Percentiles rank a stretch among this genome's conserved stretches.
phyloP scores from a whole-genome alignment of 2,329 filamentous ascomycete species.

The Xylaria hypoxylon region DNA sequence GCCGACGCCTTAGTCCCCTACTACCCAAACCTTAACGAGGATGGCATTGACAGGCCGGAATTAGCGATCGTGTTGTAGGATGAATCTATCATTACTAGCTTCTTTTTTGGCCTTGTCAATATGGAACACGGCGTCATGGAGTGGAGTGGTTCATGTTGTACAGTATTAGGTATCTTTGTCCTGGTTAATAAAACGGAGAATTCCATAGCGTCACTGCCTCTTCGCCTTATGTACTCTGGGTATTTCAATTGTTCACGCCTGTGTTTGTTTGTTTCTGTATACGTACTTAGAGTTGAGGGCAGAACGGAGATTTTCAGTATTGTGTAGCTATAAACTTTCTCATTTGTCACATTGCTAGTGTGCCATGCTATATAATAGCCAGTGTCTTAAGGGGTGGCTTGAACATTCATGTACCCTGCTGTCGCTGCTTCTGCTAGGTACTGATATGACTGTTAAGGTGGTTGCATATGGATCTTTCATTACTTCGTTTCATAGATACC shows the following conservation, averaged over 20 bases:
- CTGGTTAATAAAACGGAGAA: slow-evolving; percentile 24
- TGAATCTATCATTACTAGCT: slow-evolving; percentile 11
- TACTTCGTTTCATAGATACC: background rate
- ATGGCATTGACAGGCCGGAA: slow-evolving; percentile 82
- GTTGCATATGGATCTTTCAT: background rate
- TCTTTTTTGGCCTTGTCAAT: slow-evolving; percentile 12
- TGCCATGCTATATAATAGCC: background rate
- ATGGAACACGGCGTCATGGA: slow-evolving; percentile 31
- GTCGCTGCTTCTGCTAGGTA: background rate
- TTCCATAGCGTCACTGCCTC: background rate
- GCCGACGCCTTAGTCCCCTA: slow-evolving; percentile 97
- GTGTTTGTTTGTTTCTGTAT: background rate
- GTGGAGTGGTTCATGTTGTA: slow-evolving; percentile 28
- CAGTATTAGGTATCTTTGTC: slow-evolving; percentile 31
- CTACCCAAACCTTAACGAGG: slow-evolving; percentile 87
- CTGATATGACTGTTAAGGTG: background rate
- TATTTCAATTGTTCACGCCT: background rate
- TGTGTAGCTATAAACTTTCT: background rate
- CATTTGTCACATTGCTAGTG: background rate
- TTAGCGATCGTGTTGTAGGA: slow-evolving; percentile 80
- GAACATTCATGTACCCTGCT: background rate
- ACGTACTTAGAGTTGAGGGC: background rate
- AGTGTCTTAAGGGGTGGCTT: background rate
- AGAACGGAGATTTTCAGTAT: background rate
- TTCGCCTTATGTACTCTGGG: background rate